A percentile compares a stretch with the other conserved stretches of the same genome.
Conservation (phyloP, 1,139 yeast species). For the Suhomyces ambrosiae region DNA sequence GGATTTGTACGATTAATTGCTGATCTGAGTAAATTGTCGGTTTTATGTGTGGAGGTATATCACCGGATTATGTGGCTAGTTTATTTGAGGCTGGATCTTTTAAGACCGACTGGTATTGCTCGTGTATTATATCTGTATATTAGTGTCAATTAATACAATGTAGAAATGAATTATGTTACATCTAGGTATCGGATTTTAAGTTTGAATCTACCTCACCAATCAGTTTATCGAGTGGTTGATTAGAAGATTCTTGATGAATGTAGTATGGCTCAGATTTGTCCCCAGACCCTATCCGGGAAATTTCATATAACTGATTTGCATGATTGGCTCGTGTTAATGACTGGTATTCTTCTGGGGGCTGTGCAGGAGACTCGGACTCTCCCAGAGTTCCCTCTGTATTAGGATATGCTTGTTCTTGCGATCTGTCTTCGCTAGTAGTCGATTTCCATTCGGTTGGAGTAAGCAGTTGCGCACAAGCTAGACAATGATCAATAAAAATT, state of each 20-base stretch:
- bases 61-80: too few relatives aligned
- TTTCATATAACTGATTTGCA: constrained; percentile 14
- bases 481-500: constrained; percentile 66
- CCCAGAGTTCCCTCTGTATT: not conserved
- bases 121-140: constrained; percentile 1
- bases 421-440: constrained; percentile 2
- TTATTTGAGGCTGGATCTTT: too few relatives aligned
- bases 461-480: constrained; percentile 53
- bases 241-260: constrained; percentile 5
- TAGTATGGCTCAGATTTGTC: constrained; percentile 12
- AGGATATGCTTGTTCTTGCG: constrained; percentile 4
- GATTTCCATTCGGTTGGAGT: constrained; percentile 12
- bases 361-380: constrained; percentile 6
- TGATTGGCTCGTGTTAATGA: constrained; percentile 10
- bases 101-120: too few relatives aligned
- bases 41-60: too few relatives aligned
- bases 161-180: constrained; percentile 21
- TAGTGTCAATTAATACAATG: constrained; percentile 6
- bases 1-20: too few relatives aligned
- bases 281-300: constrained; percentile 10
- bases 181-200: constrained; percentile 1
- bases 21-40: too few relatives aligned
- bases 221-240: not conserved
- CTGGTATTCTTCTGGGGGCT: constrained; percentile 8
- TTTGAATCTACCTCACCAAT: not conserved